Evolutionary conservation across 2,329 filamentous ascomycete species (phyloP).

Genomic region (Colletotrichum somersetense): DNA sequence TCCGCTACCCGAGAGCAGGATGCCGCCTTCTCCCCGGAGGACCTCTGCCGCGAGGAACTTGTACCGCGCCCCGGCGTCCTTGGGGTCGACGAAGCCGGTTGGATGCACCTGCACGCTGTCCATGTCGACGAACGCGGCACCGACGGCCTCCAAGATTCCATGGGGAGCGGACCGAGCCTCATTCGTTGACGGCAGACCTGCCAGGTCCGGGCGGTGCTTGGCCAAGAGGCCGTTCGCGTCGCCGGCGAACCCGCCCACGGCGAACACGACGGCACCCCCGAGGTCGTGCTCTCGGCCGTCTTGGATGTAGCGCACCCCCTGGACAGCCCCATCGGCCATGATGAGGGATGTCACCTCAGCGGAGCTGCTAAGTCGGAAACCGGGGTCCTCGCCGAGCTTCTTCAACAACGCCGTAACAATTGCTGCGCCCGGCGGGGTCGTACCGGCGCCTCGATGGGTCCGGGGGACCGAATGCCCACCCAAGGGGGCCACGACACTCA

Average conservation of each 20-base stretch:
- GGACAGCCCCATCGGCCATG: conserved; percentile 52
- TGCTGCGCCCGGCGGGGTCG: conserved; percentile 68
- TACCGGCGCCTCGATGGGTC: conserved; percentile 69
- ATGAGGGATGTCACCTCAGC: conserved; percentile 67
- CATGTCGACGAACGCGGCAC: conserved; percentile 63
- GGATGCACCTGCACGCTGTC: conserved; percentile 74
- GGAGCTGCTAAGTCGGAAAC: conserved; percentile 65
- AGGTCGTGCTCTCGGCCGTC: conserved; percentile 55
- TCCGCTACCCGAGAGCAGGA: conserved; percentile 62
- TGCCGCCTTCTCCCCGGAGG: conserved; percentile 72
- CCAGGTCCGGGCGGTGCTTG: conserved; percentile 69
- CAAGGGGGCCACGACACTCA: conserved; percentile 68
- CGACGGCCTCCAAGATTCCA: conserved; percentile 53
- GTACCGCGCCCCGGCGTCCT: conserved; percentile 57
- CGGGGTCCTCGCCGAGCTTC: conserved; percentile 60
- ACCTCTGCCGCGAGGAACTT: conserved; percentile 76
- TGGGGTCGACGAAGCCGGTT: conserved; percentile 72
- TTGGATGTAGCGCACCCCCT: conserved; percentile 64
- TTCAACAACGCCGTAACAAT: conserved; percentile 68
- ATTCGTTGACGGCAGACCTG: conserved; percentile 72
- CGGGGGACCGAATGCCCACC: conserved; percentile 69
- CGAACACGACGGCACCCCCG: conserved; percentile 69
- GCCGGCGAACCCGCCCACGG: conserved; percentile 72
- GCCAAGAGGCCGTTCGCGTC: conserved; percentile 69
- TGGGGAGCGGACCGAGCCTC: conserved; percentile 69